phyloP scores from a whole-genome alignment of 225 moss, liverwort and hornwort species.

The Thuidium tamariscinum region DNA sequence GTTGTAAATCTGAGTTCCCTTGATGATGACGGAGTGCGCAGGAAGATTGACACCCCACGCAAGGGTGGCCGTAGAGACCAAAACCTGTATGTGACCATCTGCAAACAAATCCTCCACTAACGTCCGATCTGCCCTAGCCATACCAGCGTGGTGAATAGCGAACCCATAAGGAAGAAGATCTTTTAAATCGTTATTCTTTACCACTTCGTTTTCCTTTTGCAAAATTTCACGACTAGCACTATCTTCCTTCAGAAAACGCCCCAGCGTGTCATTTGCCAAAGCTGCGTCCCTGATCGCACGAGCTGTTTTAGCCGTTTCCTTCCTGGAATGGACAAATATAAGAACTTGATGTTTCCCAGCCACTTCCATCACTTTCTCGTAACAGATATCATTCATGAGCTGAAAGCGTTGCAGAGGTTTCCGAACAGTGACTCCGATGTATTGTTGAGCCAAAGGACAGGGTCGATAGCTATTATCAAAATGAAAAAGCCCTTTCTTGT shows the following conservation, averaged over 20 bases:
- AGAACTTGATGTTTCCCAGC: slow-evolving; percentile 89
- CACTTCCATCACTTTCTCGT: slow-evolving; percentile 93
- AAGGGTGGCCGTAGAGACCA: slow-evolving; percentile 91
- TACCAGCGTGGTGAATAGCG: slow-evolving; percentile 93
- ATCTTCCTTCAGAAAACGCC: slow-evolving; percentile 89
- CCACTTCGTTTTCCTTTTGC: slow-evolving; percentile 80
- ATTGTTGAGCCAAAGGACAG: slow-evolving; percentile 89
- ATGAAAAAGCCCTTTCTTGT: slow-evolving; percentile 74
- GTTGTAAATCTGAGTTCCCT: slow-evolving; percentile 94
- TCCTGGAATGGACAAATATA: slow-evolving; percentile 90
- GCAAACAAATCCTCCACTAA: slow-evolving; percentile 92
- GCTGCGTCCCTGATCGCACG: slow-evolving; percentile 80
- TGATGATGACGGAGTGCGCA: slow-evolving; percentile 92
- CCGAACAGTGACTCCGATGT: slow-evolving; percentile 85
- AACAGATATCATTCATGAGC: slow-evolving; percentile 94
- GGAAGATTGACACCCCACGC: slow-evolving; percentile 99
- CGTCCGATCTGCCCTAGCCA: slow-evolving; percentile 85
- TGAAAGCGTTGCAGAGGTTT: slow-evolving; percentile 94
- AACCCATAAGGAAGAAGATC: slow-evolving; percentile 85
- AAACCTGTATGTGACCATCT: slow-evolving; percentile 92
- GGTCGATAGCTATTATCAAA: slow-evolving; percentile 93
- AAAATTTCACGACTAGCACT: slow-evolving; percentile 89
- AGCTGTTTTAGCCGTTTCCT: slow-evolving; percentile 93
- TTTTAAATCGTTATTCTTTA: slow-evolving; percentile 80
- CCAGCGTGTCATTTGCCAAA: slow-evolving; percentile 78